phyloP scores from a whole-genome alignment of 345 rosid species.

The Eucalyptus erythrocorys region DNA sequence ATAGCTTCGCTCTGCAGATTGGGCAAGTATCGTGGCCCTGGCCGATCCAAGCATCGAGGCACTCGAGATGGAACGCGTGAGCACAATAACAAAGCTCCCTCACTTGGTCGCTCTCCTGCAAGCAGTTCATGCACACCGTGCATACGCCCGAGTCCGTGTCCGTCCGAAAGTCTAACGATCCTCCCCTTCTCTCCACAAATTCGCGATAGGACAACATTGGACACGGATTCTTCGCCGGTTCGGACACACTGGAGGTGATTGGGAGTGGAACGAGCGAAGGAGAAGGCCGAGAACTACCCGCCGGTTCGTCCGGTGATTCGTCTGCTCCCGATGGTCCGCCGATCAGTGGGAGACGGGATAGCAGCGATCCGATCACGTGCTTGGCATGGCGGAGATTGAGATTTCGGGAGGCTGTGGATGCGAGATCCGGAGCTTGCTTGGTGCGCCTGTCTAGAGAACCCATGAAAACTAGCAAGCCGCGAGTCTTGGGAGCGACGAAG shows the following conservation, averaged over 20 bases:
- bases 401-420: not conserved
- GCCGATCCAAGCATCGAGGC: conserved; percentile 3
- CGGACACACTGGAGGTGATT: not conserved
- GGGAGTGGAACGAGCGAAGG: not conserved
- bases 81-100: not conserved
- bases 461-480: not conserved
- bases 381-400: not conserved
- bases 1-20: not conserved
- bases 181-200: not conserved
- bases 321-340: not conserved
- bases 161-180: not conserved
- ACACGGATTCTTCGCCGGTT: not conserved
- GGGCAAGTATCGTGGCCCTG: not conserved
- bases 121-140: not conserved
- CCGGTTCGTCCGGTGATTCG: not conserved
- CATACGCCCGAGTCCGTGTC: not conserved
- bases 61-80: not conserved
- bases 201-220: not conserved
- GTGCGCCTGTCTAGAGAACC: not conserved
- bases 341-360: not conserved
- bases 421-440: not conserved
- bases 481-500: not conserved
- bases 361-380: not conserved
- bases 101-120: not conserved
- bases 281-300: not conserved